Evolutionary conservation across 257 asterid genomes (phyloP), one percentile per base, ranked within the genome.

Genomic region (Nicotiana undulata): DNA sequence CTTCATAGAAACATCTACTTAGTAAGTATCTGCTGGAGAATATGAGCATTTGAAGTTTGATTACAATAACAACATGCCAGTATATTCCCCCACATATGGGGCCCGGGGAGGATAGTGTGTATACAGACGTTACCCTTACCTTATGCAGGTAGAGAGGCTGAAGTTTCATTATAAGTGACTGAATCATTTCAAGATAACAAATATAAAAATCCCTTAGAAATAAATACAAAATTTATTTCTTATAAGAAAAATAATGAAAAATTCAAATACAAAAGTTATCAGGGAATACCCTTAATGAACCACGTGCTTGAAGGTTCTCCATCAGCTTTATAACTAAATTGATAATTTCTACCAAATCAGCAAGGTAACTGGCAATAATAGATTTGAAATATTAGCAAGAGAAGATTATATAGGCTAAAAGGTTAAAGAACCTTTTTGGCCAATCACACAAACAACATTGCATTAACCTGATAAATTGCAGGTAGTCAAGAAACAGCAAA

Each of bases 271-370:
- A 49, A 72, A 74, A 49, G 61, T 74, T 49, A 24, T 16, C 44
- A 85, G 76, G 79, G 28, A 78, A 79, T 90, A 96, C 99, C 97
- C 98, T 89, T 84, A 96, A 87, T 55, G 94, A 82, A 84, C 99
- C 98, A 82, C 89, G 93, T 58, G 89, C 86, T 90, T 95, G 94
- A 87, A 96, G 99, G 85, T 82, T 88, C 92, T 96, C 99, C 91
- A 92, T 84, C 55, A 93, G 94, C 83, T 94, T 92, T 77, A 94
- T 55, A 80, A 96, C 79, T 88, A 90, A 90, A 79, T 91, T 92
- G 87, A 92, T 82, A 40, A 90, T 87, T 85, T 95, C 99, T 87
- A 92, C 97, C 94, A 95, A 83, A 91, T 93, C 92, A 77, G 97
- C 90, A 85, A 95, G 97, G 89, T 95, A 94, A 83, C 99, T 95